phyloP scores from a whole-genome alignment of 2,329 filamentous ascomycete species.

The Penicillium thymicola region DNA sequence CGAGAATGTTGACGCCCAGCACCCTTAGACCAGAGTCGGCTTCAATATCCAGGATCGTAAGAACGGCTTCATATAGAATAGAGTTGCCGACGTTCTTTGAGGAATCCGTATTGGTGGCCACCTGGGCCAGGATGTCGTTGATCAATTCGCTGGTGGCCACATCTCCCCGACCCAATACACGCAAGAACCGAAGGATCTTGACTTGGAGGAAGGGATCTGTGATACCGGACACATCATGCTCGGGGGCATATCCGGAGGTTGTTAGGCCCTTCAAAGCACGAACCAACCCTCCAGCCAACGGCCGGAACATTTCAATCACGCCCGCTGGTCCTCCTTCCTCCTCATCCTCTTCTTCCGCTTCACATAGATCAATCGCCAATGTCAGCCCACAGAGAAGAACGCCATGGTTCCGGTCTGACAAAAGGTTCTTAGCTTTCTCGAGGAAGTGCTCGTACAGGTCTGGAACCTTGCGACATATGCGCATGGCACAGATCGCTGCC shows the following conservation, averaged over 20 bases:
- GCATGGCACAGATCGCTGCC: constrained; percentile 97
- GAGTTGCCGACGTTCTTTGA: constrained; percentile 99
- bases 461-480: constrained; percentile 96
- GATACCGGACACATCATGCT: constrained; percentile 97
- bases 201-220: constrained; percentile 97
- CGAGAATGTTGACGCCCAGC: constrained; percentile 94
- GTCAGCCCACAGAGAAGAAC: constrained; percentile 91
- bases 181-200: constrained; percentile 83
- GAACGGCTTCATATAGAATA: constrained; percentile 93
- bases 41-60: constrained; percentile 96
- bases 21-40: constrained; percentile 93
- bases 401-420: constrained; percentile 93
- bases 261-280: constrained; percentile 88
- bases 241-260: constrained; percentile 92
- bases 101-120: constrained; percentile 96
- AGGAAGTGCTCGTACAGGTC: constrained; percentile 96
- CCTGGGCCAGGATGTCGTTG: constrained; percentile 96
- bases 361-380: constrained; percentile 84
- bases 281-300: constrained; percentile 78
- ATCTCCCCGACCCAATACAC: constrained; percentile 84
- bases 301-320: constrained; percentile 85
- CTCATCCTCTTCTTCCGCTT: constrained; percentile 88
- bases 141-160: constrained; percentile 89
- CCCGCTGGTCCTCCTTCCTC: constrained; percentile 85
- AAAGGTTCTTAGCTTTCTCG: constrained; percentile 82